These are phyloP conservation scores for Pecoramyces ruminantium DNA, from an alignment of 192 early-diverging fungal genomes.

Conservation along the genomic window DNA sequence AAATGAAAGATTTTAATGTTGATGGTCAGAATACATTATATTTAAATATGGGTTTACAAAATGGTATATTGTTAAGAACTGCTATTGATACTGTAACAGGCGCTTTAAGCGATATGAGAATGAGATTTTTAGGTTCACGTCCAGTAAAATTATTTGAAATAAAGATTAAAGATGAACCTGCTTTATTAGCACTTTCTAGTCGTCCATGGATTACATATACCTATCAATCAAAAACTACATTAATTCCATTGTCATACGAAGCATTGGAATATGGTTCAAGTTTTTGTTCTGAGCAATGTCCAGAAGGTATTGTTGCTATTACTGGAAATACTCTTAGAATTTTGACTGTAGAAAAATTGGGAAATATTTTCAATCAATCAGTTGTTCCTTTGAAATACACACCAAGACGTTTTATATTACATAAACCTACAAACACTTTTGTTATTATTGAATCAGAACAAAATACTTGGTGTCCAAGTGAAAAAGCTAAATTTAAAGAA, in stretches of 20 bases:
- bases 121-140: slow-evolving; percentile 71
- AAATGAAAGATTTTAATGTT: slow-evolving; percentile 61
- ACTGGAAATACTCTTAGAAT: slow-evolving; percentile 73
- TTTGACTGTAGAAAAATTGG: slow-evolving; percentile 67
- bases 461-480: slow-evolving; percentile 42
- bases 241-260: slow-evolving; percentile 73
- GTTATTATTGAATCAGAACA: slow-evolving; percentile 81
- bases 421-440: slow-evolving; percentile 62
- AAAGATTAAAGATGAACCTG: slow-evolving; percentile 42
- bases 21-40: slow-evolving; percentile 40
- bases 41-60: slow-evolving; percentile 73
- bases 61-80: slow-evolving; percentile 77
- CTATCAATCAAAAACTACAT: slow-evolving; percentile 46
- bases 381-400: slow-evolving; percentile 71
- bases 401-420: slow-evolving; percentile 62
- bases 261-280: slow-evolving; percentile 63
- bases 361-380: slow-evolving; percentile 66
- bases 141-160: slow-evolving; percentile 64
- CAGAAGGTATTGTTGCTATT: slow-evolving; percentile 78
- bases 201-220: slow-evolving; percentile 82
- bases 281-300: slow-evolving; percentile 69
- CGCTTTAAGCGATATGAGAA: slow-evolving; percentile 59
- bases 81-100: slow-evolving; percentile 70
- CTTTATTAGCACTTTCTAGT: slow-evolving; percentile 65
- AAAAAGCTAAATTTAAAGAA: slow-evolving; percentile 36